Evolutionary conservation across 805 yeast species (phyloP), one percentile per base, ranked within the genome.

Genomic region (Schizosaccharomyces osmophilus): DNA sequence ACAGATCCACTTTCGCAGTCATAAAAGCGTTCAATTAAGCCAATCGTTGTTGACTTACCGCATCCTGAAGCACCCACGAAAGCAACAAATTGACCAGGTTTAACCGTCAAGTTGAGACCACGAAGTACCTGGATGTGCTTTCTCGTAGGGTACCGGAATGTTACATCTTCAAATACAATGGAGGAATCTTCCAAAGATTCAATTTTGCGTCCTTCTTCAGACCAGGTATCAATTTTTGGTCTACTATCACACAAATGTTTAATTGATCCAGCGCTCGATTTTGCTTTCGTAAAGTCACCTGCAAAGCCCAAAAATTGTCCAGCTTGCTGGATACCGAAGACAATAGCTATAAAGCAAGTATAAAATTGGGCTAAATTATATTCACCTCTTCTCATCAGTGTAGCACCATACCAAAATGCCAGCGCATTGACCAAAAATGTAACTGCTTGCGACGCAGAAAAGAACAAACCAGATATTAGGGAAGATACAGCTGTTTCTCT

Each of bases 11-110:
- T 63, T 2, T 67, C 63, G 4, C 82, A 80, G 63, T 79, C 82
- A 66, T 81, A 81, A 66, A 79, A 79, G 58, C 84, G 71, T 64
- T 82, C 73, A 45, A 82, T 70, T 31, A 82, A 68, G 65, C 81
- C 84, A 4, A 81, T 74, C 74, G 82, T 75, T 0, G 69, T 67
- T 58, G 64, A 62, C 62, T 5, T 75, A 69, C 55, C 87, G 45
- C 70, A 67, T 17, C 95, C 29, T 85, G 83, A 3, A 89, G 94
- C 83, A 1, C 96, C 96, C 22, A 87, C 95, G 66, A 87, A 79
- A 8, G 95, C 96, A 43, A 87, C 89, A 67, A 84, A 86, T 66
- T 82, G 72, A 6, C 95, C 95, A 5, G 89, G 84, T 15, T 88
- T 87, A 79, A 69, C 63, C 2, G 57, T 48, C 24, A 69, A 61